These are phyloP conservation scores for Dactylonectria estremocensis DNA, from an alignment of 2,329 filamentous ascomycete genomes.

Conservation along the genomic window DNA sequence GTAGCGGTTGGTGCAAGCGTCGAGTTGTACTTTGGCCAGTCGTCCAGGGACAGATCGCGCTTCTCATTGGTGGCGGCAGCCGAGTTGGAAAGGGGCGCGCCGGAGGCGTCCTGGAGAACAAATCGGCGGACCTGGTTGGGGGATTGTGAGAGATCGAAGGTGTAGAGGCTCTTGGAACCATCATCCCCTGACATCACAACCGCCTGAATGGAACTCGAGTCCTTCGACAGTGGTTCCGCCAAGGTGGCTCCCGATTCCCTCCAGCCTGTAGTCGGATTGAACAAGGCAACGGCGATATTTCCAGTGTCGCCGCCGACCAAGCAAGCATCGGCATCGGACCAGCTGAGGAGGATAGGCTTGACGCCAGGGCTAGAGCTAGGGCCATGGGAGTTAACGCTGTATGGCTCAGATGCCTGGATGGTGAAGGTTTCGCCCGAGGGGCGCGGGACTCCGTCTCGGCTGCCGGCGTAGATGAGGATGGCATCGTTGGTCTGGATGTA, in stretches of 20 bases:
- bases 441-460: conserved; percentile 69
- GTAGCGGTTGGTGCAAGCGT: conserved; percentile 76
- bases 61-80: too few species aligned
- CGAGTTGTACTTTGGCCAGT: conserved; percentile 74
- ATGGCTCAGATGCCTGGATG: conserved; percentile 77
- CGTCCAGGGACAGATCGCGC: too few species aligned
- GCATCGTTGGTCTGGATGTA: conserved; percentile 80
- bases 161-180: conserved; percentile 85
- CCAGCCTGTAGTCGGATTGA: neutral
- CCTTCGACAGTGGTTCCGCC: conserved; percentile 71
- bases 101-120: conserved; percentile 77
- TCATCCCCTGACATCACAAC: conserved; percentile 79
- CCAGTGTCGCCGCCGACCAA: conserved; percentile 78
- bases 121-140: conserved; percentile 83
- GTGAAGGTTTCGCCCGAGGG: conserved; percentile 83
- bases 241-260: conserved; percentile 72
- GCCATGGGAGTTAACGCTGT: conserved; percentile 71
- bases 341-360: conserved; percentile 81
- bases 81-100: conserved; percentile 76
- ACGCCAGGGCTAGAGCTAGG: conserved; percentile 74
- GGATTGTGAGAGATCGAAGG: conserved; percentile 80
- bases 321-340: conserved; percentile 79
- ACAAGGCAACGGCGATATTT: conserved; percentile 66
- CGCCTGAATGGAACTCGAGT: conserved; percentile 72
- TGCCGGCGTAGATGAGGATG: conserved; percentile 86